These are phyloP conservation scores for Fusarium duplospermum DNA, from an alignment of 2,329 filamentous ascomycete species.

Conservation along the genomic window DNA sequence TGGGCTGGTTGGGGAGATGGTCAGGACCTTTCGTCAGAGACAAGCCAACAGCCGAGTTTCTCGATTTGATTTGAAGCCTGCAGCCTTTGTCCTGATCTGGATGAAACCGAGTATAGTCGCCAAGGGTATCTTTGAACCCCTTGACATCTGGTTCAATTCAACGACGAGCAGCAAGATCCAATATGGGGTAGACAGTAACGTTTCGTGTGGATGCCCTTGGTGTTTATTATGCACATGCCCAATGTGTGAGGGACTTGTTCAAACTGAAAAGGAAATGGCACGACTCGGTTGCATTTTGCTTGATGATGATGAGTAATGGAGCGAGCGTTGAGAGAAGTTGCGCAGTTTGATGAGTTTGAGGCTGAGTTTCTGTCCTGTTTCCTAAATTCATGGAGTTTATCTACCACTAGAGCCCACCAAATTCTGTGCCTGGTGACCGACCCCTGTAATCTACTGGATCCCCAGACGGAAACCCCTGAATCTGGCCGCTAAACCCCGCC, in stretches of 20 bases:
- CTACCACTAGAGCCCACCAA: not conserved
- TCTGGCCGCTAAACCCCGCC: not conserved
- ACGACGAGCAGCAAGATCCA: not conserved
- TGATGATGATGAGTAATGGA: not conserved
- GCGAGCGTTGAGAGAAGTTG: not conserved
- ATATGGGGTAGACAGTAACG: not conserved
- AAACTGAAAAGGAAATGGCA: not conserved
- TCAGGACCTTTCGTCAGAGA: not conserved
- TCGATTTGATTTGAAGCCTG: not conserved
- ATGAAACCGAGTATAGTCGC: not conserved
- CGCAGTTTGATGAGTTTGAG: not conserved
- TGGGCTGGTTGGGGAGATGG: not conserved
- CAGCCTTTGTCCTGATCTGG: not conserved
- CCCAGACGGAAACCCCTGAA: conserved; percentile 10
- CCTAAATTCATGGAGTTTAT: not conserved
- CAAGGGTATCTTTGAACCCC: not conserved
- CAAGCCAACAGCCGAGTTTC: not conserved
- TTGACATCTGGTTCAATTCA: not conserved
- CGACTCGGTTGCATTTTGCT: not conserved
- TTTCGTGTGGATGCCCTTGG: not conserved
- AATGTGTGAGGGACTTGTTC: not conserved
- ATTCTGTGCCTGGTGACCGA: not conserved
- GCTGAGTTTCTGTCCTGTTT: not conserved
- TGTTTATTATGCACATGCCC: not conserved
- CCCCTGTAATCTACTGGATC: conserved; percentile 3